Evolutionary conservation across 176 grass and related monocot genomes (phyloP), one percentile per base, ranked within the genome.

Genomic region (Juncus inflexus): DNA sequence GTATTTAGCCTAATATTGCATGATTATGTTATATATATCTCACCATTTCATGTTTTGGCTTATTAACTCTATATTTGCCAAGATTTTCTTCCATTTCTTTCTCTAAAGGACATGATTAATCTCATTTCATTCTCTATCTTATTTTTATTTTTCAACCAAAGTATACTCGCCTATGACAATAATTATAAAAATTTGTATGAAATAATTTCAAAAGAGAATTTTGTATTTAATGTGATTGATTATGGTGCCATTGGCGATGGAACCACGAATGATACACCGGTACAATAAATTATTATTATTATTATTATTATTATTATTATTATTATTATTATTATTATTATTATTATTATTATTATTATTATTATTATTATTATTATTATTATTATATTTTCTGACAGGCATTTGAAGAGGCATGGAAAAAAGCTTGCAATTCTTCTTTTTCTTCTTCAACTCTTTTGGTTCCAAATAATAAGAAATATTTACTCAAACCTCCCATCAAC

Each of bases 211-310:
- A 47, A 5, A 47, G 9, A 47, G 4, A 6, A 47, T 47, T 6
- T 9, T 7, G 54, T 76, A 28, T 81, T 85, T 75, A 67, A 36
- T 66, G 15, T 90, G 12, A 61, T 80, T 53, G 16, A 38, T 65
- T 73, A 69, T 51, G 85, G 81, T 28, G 78, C 69, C 3, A 54
- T 5, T 16, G 81, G 86, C 4, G 69, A 89, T 39, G 81, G 86
- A 4, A 45, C 0, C 5, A 52, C 63, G 0, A 77, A 89, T 7
- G 86, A 89, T 66, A 77, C 86, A 4, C 12, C 8, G 64, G 82
- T 74, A 47, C 9, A 57, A 11, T 16, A 69, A 59, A 11, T 28
- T 5, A 42, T 38, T 19, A 0, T 58, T 28, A 5, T 11, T 58
- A 50, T 37, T 37, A 36, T 37, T 55, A 6, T 37, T 10, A 5